These are phyloP conservation scores for Pyracantha coccinea DNA, from an alignment of 331 rosid genomes.

Conservation along the genomic window DNA sequence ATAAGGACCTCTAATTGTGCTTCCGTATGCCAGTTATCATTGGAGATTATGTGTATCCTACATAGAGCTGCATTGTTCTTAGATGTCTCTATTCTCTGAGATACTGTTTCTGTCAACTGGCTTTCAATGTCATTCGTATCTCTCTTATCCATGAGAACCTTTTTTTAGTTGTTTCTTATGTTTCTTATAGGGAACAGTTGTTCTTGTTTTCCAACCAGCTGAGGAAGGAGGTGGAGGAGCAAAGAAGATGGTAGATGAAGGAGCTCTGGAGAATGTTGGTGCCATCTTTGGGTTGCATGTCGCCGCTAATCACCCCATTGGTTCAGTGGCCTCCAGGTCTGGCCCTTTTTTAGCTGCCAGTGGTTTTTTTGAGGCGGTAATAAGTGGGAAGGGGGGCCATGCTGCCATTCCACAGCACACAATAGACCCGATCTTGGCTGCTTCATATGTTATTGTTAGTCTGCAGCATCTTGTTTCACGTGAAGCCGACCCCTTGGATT, in stretches of 20 bases:
- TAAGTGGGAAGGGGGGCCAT: conserved; percentile 78
- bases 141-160: not conserved
- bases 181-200: conserved; percentile 50
- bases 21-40: too few relatives aligned
- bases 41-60: too few relatives aligned
- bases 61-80: too few relatives aligned
- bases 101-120: not conserved
- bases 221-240: conserved; percentile 88
- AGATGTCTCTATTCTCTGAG: too few relatives aligned
- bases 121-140: not conserved
- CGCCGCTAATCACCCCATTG: conserved; percentile 14
- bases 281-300: conserved; percentile 71
- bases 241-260: conserved; percentile 48
- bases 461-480: conserved; percentile 82
- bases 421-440: conserved; percentile 67
- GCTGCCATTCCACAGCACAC: conserved; percentile 79
- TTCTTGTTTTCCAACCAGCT: conserved; percentile 84
- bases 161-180: not conserved
- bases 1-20: not conserved
- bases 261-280: conserved; percentile 42
- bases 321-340: conserved; percentile 47
- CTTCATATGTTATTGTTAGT: conserved; percentile 63
- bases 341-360: conserved; percentile 56
- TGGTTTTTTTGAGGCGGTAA: conserved; percentile 69
- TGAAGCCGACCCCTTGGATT: conserved; percentile 74